Base-by-base conservation (phyloP, 2,329 filamentous ascomycete genomes). In the Aspergillus chevalieri region DNA sequence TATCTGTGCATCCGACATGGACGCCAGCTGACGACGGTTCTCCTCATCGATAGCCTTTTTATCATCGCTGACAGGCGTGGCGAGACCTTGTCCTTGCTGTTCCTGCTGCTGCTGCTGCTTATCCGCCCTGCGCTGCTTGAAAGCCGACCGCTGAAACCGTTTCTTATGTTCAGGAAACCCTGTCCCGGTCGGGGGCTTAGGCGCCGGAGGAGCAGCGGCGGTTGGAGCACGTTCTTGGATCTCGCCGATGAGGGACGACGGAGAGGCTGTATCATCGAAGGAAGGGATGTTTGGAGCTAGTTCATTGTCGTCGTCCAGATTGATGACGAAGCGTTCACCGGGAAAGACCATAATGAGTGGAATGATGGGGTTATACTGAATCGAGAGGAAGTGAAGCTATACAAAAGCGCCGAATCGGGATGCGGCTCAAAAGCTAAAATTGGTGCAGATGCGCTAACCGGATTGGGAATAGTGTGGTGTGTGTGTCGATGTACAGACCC, bases 141-240 rank as follows among this genome's bases (percentile, higher is more conserved):
- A 95, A 1, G 86, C 80, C 1, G 90, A 95, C 6, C 81, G 71
- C 50, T 80, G 79, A 49, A 76, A 78, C 56, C 91, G 83, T 66
- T 87, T 89, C 68, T 87, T 93, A 67, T 90, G 91, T 51, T 84
- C 82, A n/a, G 93, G 93, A 59, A 97, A 97, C 1, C 93, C 93
- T 10, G 81, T 83, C 76, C 83, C 80, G 36, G 77, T 76, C 7
- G 86, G 84, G 4, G 86, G 78, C 54, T 81, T 84, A 19, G 82
- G 76, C 6, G 65, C 58, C 4, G 71, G 64, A 28, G 72, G 59
- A 10, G 65, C 21, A 43, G 67, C 60, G 12, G 76, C 69, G 12
- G 75, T 69, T 22, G 80, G 70, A 42, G 82, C 78, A 54, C 87
- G 86, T 73, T 97, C 92, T 61, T 86, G 79, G 54, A 97, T 83